These are phyloP conservation scores for Xenosphaeropsis pyriputrescens DNA, from an alignment of 2,329 filamentous ascomycete genomes.

Conservation along the genomic window DNA sequence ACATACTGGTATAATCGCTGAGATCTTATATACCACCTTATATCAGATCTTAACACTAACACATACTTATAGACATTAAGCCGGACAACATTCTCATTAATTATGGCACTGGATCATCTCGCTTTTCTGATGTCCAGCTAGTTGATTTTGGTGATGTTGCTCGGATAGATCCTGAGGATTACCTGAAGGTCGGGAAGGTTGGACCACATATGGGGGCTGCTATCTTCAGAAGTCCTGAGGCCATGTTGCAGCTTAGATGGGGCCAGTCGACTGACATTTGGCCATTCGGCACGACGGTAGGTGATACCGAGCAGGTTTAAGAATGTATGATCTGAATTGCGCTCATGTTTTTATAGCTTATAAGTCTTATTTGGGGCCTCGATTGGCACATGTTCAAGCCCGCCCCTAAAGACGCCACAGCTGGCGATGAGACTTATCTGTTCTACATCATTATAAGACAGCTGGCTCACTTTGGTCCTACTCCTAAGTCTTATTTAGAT, in stretches of 20 bases:
- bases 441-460: conserved; percentile 11
- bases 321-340: conserved; percentile 6
- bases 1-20: conserved; percentile 10
- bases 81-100: conserved; percentile 23
- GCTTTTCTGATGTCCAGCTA: conserved; percentile 20
- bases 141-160: conserved; percentile 18
- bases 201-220: conserved; percentile 18
- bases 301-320: conserved; percentile 8
- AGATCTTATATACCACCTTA: conserved; percentile 6
- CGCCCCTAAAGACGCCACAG: conserved; percentile 10
- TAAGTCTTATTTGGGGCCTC: conserved; percentile 14
- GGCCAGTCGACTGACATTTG: conserved; percentile 23
- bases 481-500: conserved; percentile 10
- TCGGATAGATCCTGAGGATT: conserved; percentile 9
- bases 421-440: conserved; percentile 10
- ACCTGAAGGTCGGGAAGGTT: conserved; percentile 9
- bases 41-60: conserved; percentile 7
- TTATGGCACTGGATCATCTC: conserved; percentile 11
- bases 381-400: conserved; percentile 13
- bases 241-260: conserved; percentile 18
- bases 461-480: conserved; percentile 10
- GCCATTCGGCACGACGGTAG: conserved; percentile 22
- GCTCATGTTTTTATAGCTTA: conserved; percentile 11
- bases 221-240: conserved; percentile 23
- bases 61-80: conserved; percentile 18